Percentiles rank a stretch among this genome's conserved stretches.
These are phyloP conservation scores for Chimonanthus salicifolius DNA, from an alignment of 164 flowering plant species.

Conservation along the genomic window DNA sequence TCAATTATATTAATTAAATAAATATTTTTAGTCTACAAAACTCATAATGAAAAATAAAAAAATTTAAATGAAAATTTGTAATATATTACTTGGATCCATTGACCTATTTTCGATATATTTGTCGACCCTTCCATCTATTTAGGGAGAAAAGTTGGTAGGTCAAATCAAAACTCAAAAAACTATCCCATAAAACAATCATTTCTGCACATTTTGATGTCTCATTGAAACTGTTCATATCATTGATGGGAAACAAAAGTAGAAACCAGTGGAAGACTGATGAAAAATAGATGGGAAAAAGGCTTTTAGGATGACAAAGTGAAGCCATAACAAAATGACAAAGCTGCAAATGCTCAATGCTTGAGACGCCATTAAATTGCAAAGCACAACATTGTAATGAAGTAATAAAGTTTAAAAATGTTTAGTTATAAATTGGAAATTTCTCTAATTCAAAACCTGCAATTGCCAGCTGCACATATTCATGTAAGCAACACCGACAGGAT, in stretches of 20 bases:
- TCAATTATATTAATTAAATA: no score
- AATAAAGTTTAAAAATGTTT: background rate
- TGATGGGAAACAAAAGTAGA: background rate
- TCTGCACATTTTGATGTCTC: background rate
- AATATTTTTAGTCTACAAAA: no score
- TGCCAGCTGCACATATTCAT: background rate
- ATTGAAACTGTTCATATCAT: background rate
- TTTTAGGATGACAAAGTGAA: no score
- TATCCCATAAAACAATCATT: no score
- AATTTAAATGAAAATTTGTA: no score
- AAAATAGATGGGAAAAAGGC: background rate
- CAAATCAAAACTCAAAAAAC: no score
- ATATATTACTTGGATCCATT: no score
- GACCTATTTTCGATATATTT: no score
- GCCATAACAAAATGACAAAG: background rate
- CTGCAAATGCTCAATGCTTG: background rate
- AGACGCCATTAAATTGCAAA: background rate
- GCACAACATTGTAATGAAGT: background rate
- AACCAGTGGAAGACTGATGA: background rate
- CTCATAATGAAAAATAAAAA: no score
- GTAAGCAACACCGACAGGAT: constrained; percentile 71
- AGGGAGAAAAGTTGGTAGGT: no score
- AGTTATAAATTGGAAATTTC: background rate
- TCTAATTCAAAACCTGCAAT: background rate
- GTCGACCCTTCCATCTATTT: no score